These are phyloP conservation scores for Urtica urens DNA, from an alignment of 306 rosid genomes.

Conservation along the genomic window DNA sequence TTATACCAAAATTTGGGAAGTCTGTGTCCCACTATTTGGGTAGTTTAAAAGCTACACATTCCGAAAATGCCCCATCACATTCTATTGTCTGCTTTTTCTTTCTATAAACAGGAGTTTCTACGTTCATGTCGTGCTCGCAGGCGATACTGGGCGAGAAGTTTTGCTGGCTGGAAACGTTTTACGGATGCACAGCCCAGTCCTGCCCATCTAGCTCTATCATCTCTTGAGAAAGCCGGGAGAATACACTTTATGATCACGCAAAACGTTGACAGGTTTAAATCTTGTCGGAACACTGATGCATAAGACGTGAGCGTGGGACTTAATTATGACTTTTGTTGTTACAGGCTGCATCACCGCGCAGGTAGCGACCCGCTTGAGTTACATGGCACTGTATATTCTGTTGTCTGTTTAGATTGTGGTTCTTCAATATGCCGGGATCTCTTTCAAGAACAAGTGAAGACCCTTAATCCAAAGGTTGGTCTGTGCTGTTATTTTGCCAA, in stretches of 20 bases:
- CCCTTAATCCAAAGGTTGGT: constrained; percentile 77
- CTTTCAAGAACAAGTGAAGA: constrained; percentile 82
- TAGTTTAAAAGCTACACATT: too few relatives aligned
- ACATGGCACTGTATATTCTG: constrained; percentile 91
- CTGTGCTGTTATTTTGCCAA: too few relatives aligned
- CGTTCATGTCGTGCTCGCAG: constrained; percentile 65
- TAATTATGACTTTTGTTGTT: constrained; percentile 24
- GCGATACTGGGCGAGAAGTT: constrained; percentile 94
- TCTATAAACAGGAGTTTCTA: constrained; percentile 52
- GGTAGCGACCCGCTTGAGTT: constrained; percentile 90
- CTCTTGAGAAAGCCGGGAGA: constrained; percentile 62
- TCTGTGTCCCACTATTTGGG: too few relatives aligned
- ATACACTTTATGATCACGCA: constrained; percentile 69
- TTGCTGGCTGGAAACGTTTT: constrained; percentile 85
- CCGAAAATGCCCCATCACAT: too few relatives aligned
- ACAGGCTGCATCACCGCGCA: constrained; percentile 89
- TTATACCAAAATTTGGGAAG: too few relatives aligned
- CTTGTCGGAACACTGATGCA: not conserved
- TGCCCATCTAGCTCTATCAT: constrained; percentile 64
- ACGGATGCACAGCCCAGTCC: constrained; percentile 65
- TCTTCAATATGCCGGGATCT: constrained; percentile 51
- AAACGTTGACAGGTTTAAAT: constrained; percentile 84
- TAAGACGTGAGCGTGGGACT: constrained; percentile 7
- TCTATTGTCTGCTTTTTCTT: too few relatives aligned
- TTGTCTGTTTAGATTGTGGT: constrained; percentile 61